Base-by-base conservation (phyloP, 805 yeast genomes). In the Kluyveromyces aestuarii region DNA sequence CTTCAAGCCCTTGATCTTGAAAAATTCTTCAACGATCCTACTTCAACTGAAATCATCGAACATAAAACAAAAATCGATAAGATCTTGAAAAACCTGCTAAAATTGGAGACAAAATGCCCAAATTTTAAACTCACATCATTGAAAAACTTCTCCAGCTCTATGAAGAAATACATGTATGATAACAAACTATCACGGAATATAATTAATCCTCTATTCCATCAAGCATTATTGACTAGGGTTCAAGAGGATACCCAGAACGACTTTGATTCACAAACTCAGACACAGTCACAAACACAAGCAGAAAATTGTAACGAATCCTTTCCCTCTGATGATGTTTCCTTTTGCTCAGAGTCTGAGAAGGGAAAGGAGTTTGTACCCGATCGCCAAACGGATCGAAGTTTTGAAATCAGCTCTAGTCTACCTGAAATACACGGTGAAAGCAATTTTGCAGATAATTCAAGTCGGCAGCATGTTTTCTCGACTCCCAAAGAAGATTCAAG, bases 41-140 rank as follows among this genome's bases (percentile, higher is more conserved):
- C 39, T 8, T n/a, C 39, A 33, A 21, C 18, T 16, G 39, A 43
- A 33, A 14, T 33, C 11, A 36, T 8, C 10, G 21, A 33, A 11
- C 27, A n/a, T 38, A 43, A 43, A 33, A 37, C 39, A 11, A 25
- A 37, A 27, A 33, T 43, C 17, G 45, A 43, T n/a, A 43, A 43
- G 30, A 14, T 43, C n/a, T n/a, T 43, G 8, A 43, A 33, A 13
- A 43, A 43, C 39, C 25, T 43, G 25, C 18, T 43, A 11, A 43
- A 43, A 33, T 8, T 21, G 25, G 39, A 43, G 18, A 43, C n/a
- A 19, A 16, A 14, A 33, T 14, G 33, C 27, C 13, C 45, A 11
- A 8, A 21, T 33, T 43, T 43, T 19, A 30, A 21, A n/a, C 18
- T 33, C 9, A 35, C 17, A 4, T 17, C 10, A 10, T 14, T 33